Conservation (phyloP, 2,329 filamentous ascomycete species). For the Fusarium sterilihyphosum region DNA sequence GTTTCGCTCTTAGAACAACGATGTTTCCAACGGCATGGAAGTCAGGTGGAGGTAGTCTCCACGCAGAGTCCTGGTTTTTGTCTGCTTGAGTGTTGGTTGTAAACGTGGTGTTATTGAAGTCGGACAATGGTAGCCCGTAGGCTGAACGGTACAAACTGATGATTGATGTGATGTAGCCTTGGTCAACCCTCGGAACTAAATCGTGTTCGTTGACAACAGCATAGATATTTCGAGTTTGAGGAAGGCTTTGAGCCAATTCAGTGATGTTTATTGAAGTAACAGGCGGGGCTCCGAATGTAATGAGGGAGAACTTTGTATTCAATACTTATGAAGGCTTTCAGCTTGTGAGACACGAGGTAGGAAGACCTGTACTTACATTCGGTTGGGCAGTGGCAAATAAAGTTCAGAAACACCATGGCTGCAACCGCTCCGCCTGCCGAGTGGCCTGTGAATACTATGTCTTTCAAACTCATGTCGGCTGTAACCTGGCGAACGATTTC, state of each 20-base stretch:
- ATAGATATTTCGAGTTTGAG: slow-evolving; percentile 5
- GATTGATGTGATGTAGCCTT: slow-evolving; percentile 30
- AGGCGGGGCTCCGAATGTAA: slow-evolving; percentile 38
- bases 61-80: fast-evolving
- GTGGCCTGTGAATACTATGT: slow-evolving; percentile 38
- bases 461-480: not conserved
- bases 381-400: not conserved
- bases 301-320: slow-evolving; percentile 13
- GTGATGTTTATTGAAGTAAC: slow-evolving; percentile 25
- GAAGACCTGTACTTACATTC: not conserved
- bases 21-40: not conserved
- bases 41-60: not conserved
- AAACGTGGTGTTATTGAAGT: not conserved
- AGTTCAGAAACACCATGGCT: slow-evolving; percentile 27
- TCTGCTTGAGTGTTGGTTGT: not conserved
- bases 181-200: slow-evolving; percentile 34
- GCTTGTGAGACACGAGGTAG: fast-evolving
- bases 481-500: slow-evolving; percentile 19
- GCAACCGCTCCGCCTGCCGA: slow-evolving; percentile 40
- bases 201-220: slow-evolving; percentile 40
- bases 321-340: not conserved
- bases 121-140: not conserved
- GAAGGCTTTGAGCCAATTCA: not conserved
- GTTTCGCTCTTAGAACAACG: not conserved
- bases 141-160: slow-evolving; percentile 32